Base-by-base conservation (phyloP, 495 filamentous ascomycete genomes). In the Jackrogersella multiformis region DNA sequence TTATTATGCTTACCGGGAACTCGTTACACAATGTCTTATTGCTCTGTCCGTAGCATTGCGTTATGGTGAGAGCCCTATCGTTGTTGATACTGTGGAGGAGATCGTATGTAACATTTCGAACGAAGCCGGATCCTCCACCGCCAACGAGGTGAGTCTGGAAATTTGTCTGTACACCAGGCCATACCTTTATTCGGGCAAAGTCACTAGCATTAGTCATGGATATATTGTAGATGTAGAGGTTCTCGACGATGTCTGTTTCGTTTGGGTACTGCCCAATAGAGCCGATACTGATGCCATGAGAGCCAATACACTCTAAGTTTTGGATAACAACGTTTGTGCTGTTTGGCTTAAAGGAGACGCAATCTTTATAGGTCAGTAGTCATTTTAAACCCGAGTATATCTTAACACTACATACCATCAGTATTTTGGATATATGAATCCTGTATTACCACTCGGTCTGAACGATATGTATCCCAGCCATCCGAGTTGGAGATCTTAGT, bases 341-440 rank as follows among this genome's bases (percentile, higher is more conserved):
- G 73, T 92, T 92, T 1, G 89, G 89, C 74, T 92, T 92, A 82
- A 92, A 91, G 9, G 87, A 87, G n/a, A 92, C 89, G 61, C 89
- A 92, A 70, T 92, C 66, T 68, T 61, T 4, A 2, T 26, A 16
- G n/a, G 32, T 60, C 30, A 68, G 56, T 15, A 55, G 24, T 2
- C 8, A 0, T 1, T 15, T 12, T 23, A 0, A 8, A 2, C 9
- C n/a, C n/a, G n/a, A n/a, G 3, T 13, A 15, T 12, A 13, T 10
- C n/a, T 35, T 18, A 18, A 7, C 24, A n/a, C 18, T 4, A 42
- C 51, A 4, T 64, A 65, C 66, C 84, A 80, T 92, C 88, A 21
- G 87, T 87, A 55, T 92, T 92, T 68, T 88, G 81, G 54, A 92
- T 84, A 15, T 84, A 78, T 1, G 86, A 89, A 72, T 92, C 84